Percentiles rank a stretch among this genome's conserved stretches.
phyloP scores from a whole-genome alignment of 2,329 filamentous ascomycete species.

The Basipetospora chlamydospora region DNA sequence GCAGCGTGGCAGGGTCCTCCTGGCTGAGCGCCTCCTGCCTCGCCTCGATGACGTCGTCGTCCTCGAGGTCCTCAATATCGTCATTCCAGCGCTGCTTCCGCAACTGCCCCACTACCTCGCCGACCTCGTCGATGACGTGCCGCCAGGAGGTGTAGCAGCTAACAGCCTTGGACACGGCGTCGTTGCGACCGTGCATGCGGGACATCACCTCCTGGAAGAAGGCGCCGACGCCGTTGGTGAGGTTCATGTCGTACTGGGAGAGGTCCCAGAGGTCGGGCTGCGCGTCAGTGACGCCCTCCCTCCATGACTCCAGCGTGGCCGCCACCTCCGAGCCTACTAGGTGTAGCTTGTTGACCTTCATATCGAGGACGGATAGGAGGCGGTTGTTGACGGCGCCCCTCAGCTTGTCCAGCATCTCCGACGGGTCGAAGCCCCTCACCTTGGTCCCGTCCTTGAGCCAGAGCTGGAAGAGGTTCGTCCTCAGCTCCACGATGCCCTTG shows the following conservation, averaged over 20 bases:
- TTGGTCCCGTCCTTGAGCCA: constrained; percentile 60
- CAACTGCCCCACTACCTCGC: constrained; percentile 48
- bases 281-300: constrained; percentile 32
- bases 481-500: constrained; percentile 51
- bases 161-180: constrained; percentile 46
- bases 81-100: constrained; percentile 61
- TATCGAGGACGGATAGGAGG: constrained; percentile 46
- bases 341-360: constrained; percentile 48
- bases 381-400: constrained; percentile 55
- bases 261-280: constrained; percentile 52
- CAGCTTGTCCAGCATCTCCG: constrained; percentile 53
- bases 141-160: constrained; percentile 59
- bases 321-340: constrained; percentile 51
- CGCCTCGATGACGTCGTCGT: constrained; percentile 54
- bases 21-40: constrained; percentile 54
- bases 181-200: constrained; percentile 57
- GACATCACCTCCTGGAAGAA: constrained; percentile 59
- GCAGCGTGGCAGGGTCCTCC: constrained; percentile 53
- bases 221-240: constrained; percentile 46
- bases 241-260: constrained; percentile 47
- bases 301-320: constrained; percentile 46
- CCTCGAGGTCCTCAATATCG: constrained; percentile 57
- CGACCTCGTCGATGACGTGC: constrained; percentile 53
- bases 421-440: constrained; percentile 51
- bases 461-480: constrained; percentile 54